These are phyloP conservation scores for Suzukiozyma palmioleophila DNA, from an alignment of 1,139 yeast species.

Conservation along the genomic window DNA sequence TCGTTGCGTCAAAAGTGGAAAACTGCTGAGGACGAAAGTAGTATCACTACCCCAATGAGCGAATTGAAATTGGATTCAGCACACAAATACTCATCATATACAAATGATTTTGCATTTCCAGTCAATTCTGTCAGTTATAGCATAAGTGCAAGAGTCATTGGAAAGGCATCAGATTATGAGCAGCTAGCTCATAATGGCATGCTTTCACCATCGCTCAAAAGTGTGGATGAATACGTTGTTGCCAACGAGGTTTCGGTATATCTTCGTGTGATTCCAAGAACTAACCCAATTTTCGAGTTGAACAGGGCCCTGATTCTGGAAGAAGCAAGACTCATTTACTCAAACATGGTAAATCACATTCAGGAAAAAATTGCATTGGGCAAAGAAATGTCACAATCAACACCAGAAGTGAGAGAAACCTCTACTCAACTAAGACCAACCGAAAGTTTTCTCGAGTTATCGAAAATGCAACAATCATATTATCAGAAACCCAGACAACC, in stretches of 20 bases:
- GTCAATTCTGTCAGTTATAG: constrained; percentile 33
- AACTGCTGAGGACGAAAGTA: constrained; percentile 6
- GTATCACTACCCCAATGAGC: constrained; percentile 9
- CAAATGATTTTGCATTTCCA: constrained; percentile 28
- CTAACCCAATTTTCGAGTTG: constrained; percentile 23
- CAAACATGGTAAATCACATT: constrained; percentile 23
- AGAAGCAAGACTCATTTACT: constrained; percentile 27
- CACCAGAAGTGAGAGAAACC: constrained; percentile 3
- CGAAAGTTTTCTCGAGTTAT: constrained; percentile 20
- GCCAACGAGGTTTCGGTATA: constrained; percentile 30
- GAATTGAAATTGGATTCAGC: background rate
- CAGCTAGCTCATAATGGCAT: constrained; percentile 12
- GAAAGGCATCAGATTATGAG: constrained; percentile 28
- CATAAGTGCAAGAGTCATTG: constrained; percentile 35
- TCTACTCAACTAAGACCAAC: constrained; percentile 13
- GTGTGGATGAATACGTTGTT: constrained; percentile 34
- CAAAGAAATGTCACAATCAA: constrained; percentile 13
- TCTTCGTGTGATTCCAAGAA: constrained; percentile 21
- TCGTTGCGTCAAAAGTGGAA: constrained; percentile 28
- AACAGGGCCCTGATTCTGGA: constrained; percentile 30
- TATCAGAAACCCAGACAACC: constrained; percentile 16
- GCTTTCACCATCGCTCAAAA: constrained; percentile 2
- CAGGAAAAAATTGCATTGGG: constrained; percentile 24
- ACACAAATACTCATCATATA: constrained; percentile 19
- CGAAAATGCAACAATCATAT: constrained; percentile 30